These are phyloP conservation scores for Neoscytalidium dimidiatum DNA, from an alignment of 2,329 filamentous ascomycete genomes.

Conservation along the genomic window DNA sequence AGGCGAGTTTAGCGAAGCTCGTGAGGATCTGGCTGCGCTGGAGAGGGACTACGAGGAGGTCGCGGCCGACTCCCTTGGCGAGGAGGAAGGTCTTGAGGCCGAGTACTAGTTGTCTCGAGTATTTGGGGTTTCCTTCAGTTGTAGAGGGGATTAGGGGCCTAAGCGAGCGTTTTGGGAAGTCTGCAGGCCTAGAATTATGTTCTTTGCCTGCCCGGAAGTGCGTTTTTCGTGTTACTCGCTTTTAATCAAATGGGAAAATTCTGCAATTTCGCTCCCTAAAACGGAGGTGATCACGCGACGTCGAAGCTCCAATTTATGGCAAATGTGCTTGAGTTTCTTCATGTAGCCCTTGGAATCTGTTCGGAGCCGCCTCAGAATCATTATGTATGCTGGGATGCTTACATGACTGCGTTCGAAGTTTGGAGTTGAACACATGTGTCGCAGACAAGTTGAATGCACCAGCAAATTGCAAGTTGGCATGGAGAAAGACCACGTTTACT, in stretches of 20 bases:
- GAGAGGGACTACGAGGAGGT: slow-evolving; percentile 90
- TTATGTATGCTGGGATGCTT: no score
- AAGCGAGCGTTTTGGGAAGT: slow-evolving; percentile 4
- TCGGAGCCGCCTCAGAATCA: no score
- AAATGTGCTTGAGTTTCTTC: no score
- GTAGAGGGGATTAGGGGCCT: slow-evolving; percentile 8
- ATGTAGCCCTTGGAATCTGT: no score
- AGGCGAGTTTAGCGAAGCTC: slow-evolving; percentile 84
- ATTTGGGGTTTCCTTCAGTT: slow-evolving; percentile 4
- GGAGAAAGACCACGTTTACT: not conserved
- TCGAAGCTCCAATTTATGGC: no score
- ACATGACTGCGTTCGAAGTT: no score
- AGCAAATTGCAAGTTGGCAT: no score
- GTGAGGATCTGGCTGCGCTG: slow-evolving; percentile 80
- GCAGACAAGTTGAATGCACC: no score
- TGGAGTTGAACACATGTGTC: no score
- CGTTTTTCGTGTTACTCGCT: slow-evolving; percentile 15
- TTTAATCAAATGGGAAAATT: slow-evolving; percentile 17
- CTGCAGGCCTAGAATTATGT: slow-evolving; percentile 17
- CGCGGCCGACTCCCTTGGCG: slow-evolving; percentile 66
- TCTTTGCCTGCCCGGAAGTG: slow-evolving; percentile 17
- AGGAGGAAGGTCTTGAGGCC: slow-evolving; percentile 55
- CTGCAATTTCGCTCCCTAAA: slow-evolving; percentile 9
- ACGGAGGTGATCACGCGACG: not conserved
- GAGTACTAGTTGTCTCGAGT: slow-evolving; percentile 38